Conservation (phyloP, 768 basidiomycete species). For the Podaxis pistillaris region DNA sequence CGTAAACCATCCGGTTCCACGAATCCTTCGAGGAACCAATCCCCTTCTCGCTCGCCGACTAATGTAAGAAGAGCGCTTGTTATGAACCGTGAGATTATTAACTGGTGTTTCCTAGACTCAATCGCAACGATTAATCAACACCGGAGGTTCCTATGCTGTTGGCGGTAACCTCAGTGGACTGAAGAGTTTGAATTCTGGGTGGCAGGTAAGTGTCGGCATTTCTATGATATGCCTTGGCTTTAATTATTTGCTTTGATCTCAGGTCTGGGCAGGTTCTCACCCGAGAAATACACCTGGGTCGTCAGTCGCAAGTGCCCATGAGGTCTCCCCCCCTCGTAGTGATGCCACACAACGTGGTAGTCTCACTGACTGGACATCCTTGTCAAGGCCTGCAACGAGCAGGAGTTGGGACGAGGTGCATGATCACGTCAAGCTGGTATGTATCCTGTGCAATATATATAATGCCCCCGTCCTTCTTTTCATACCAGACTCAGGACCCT, state of each 20-base stretch:
- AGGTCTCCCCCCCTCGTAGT: constrained; percentile 41
- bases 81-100: not conserved
- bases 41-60: constrained; percentile 58
- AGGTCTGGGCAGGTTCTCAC: constrained; percentile 66
- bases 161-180: constrained; percentile 44
- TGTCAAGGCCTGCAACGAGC: constrained; percentile 44
- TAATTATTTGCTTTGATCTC: constrained; percentile 20
- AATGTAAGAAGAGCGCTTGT: constrained; percentile 36
- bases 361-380: constrained; percentile 49
- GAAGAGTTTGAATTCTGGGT: constrained; percentile 57
- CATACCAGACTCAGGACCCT: not conserved
- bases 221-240: not conserved
- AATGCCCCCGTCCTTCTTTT: not conserved
- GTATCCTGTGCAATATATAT: not conserved
- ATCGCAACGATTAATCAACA: constrained; percentile 45
- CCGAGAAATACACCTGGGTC: constrained; percentile 61
- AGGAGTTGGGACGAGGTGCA: constrained; percentile 58
- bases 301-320: constrained; percentile 52
- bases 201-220: constrained; percentile 52
- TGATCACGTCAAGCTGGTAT: constrained; percentile 9
- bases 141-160: constrained; percentile 40
- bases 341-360: constrained; percentile 48
- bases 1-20: constrained; percentile 72
- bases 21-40: constrained; percentile 60
- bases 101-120: constrained; percentile 28